These are phyloP conservation scores for Candida succiphila DNA, from an alignment of 805 yeast species.

Conservation along the genomic window DNA sequence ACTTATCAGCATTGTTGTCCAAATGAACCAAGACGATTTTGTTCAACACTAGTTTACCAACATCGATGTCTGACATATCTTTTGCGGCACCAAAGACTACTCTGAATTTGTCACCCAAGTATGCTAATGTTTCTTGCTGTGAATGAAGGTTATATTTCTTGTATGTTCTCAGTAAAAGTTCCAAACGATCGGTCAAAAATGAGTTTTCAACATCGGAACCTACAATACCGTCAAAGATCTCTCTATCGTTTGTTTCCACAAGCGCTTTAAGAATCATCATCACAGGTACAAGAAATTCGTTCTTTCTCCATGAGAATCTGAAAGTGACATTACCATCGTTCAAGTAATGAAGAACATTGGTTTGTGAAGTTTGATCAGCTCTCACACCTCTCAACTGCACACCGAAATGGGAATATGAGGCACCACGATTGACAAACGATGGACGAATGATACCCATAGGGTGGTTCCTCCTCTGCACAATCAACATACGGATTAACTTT, in stretches of 20 bases:
- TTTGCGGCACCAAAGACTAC: constrained; percentile 85
- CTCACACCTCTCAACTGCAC: constrained; percentile 89
- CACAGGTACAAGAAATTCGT: constrained; percentile 90
- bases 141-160: constrained; percentile 72
- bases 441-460: constrained; percentile 98
- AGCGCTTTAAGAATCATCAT: constrained; percentile 88
- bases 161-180: constrained; percentile 79
- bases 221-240: constrained; percentile 90
- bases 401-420: constrained; percentile 81
- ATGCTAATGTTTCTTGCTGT: constrained; percentile 83
- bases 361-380: constrained; percentile 96
- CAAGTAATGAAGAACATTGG: constrained; percentile 93
- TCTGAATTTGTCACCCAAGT: constrained; percentile 92
- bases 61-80: constrained; percentile 81
- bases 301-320: constrained; percentile 95
- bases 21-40: constrained; percentile 88
- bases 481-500: constrained; percentile 91
- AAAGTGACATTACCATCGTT: constrained; percentile 94
- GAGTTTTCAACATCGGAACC: constrained; percentile 84
- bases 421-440: constrained; percentile 90
- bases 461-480: constrained; percentile 95
- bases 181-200: constrained; percentile 96
- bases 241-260: constrained; percentile 85
- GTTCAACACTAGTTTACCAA: constrained; percentile 74
- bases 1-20: constrained; percentile 65